Evolutionary conservation across 2,329 filamentous ascomycete genomes (phyloP).

Genomic region (Chaetomiaceae sp.): DNA sequence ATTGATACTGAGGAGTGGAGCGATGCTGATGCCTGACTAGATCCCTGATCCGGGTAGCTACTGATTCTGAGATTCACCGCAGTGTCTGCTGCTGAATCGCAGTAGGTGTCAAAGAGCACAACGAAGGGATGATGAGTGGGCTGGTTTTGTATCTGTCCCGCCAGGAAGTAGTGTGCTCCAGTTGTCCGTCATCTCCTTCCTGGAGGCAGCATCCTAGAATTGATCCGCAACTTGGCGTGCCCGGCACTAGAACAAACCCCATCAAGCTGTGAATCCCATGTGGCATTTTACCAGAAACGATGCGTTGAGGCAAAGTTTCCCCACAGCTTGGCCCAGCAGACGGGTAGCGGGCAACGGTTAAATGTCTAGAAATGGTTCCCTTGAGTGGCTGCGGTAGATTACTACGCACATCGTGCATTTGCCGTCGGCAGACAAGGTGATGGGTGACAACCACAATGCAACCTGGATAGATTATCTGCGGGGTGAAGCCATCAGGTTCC

Average conservation of each 20-base stretch:
- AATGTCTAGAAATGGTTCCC: background rate
- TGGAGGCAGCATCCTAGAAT: background rate
- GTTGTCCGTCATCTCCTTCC: background rate
- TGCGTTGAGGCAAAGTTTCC: background rate
- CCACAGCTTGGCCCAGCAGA: background rate
- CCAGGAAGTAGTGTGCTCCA: background rate
- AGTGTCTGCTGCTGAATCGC: no score
- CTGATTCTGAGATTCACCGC: no score
- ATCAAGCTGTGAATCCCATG: background rate
- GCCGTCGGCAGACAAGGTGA: background rate
- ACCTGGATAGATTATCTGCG: background rate
- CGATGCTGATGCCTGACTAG: no score
- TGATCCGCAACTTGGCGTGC: background rate
- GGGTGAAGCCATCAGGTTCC: background rate
- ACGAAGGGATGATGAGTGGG: background rate
- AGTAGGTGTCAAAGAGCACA: no score
- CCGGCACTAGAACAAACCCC: background rate
- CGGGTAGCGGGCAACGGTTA: conserved; percentile 5
- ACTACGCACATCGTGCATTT: background rate
- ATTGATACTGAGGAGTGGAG: no score
- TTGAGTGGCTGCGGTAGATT: background rate
- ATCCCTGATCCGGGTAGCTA: no score
- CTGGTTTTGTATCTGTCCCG: background rate
- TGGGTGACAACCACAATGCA: background rate
- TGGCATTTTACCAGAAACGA: background rate